phyloP scores from a whole-genome alignment of 1,284 basidiomycete genomes.

The Lentinula novae-zelandiae region DNA sequence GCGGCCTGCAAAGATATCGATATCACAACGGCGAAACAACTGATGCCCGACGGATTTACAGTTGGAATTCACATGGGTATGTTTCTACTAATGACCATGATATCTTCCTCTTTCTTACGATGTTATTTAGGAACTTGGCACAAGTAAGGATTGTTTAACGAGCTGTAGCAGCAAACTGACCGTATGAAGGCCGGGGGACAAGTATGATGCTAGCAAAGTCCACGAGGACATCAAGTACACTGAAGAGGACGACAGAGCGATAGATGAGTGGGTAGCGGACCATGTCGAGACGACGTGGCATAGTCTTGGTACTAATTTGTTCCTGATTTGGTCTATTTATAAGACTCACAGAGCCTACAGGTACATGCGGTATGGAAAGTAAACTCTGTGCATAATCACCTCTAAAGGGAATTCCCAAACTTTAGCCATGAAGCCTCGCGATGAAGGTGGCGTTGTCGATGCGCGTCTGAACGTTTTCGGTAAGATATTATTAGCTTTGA shows the following conservation, averaged over 20 bases:
- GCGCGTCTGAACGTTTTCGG: constrained; percentile 67
- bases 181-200: constrained; percentile 40
- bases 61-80: constrained; percentile 70
- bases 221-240: constrained; percentile 64
- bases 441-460: constrained; percentile 77
- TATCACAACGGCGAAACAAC: constrained; percentile 61
- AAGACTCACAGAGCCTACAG: constrained; percentile 17
- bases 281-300: constrained; percentile 79
- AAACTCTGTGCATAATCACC: neutral
- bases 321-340: neutral
- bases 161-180: neutral
- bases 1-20: constrained; percentile 61
- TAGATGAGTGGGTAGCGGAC: constrained; percentile 66
- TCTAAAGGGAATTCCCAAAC: constrained; percentile 10
- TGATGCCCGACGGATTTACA: constrained; percentile 58
- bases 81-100: neutral
- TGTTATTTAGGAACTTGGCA: constrained; percentile 50
- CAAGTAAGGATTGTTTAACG: constrained; percentile 18
- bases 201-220: constrained; percentile 52
- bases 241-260: constrained; percentile 63
- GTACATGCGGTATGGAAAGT: constrained; percentile 40
- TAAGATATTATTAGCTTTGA: constrained; percentile 9
- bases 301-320: constrained; percentile 46
- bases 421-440: constrained; percentile 74
- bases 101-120: neutral